Conservation (phyloP, 1,139 yeast species). For the Yamadazyma sp. region DNA sequence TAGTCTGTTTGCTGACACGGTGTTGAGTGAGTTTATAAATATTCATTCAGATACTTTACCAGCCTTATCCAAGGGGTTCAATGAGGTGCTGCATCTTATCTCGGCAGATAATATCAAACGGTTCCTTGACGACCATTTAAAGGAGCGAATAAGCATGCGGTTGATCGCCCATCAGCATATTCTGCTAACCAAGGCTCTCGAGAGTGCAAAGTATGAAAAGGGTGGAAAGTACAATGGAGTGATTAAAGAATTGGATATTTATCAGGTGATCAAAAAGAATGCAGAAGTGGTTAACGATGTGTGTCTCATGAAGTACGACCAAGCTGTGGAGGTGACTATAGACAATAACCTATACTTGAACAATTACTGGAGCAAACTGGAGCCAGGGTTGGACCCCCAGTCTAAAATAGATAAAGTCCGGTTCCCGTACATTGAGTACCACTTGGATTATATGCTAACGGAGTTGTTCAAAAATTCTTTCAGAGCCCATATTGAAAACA, state of each 20-base stretch:
- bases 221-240: constrained; percentile 66
- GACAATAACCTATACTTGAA: constrained; percentile 41
- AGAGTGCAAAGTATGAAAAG: constrained; percentile 22
- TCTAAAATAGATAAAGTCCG: constrained; percentile 21
- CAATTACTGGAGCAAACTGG: constrained; percentile 35
- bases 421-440: constrained; percentile 83
- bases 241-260: constrained; percentile 61
- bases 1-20: constrained; percentile 42
- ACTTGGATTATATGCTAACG: constrained; percentile 80
- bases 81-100: constrained; percentile 63
- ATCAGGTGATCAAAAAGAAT: constrained; percentile 58
- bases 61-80: constrained; percentile 76
- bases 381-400: constrained; percentile 22
- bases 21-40: constrained; percentile 61
- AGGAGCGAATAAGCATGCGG: constrained; percentile 83
- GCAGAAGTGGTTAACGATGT: constrained; percentile 80
- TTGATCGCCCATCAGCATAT: constrained; percentile 84
- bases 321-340: constrained; percentile 58
- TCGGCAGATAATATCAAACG: constrained; percentile 50
- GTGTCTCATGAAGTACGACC: constrained; percentile 79
- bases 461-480: constrained; percentile 87
- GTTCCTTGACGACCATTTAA: constrained; percentile 75
- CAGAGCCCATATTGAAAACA: constrained; percentile 79
- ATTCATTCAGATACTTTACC: constrained; percentile 84
- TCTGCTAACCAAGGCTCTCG: constrained; percentile 45